Evolutionary conservation across 2,329 filamentous ascomycete species (phyloP).

Genomic region (Cladosporium phlei): DNA sequence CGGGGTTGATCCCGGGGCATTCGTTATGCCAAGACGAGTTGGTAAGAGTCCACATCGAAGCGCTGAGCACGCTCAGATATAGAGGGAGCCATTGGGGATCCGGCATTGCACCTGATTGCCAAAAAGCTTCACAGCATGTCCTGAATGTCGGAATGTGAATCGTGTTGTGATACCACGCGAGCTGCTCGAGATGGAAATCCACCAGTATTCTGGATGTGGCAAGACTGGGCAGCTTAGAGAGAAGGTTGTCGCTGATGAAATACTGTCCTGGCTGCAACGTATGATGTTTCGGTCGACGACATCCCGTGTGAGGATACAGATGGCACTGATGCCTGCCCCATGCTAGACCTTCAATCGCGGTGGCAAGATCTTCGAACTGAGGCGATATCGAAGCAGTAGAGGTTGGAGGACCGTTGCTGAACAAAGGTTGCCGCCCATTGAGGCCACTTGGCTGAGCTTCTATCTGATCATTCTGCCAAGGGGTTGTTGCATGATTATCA

Average conservation of each 20-base stretch:
- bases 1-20: not conserved
- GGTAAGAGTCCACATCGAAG: not conserved
- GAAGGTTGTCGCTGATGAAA: not conserved
- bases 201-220: conserved; percentile 1
- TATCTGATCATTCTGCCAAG: not conserved
- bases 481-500: not conserved
- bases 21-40: not conserved
- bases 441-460: not conserved
- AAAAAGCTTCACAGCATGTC: not conserved
- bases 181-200: conserved; percentile 13
- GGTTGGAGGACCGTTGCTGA: not conserved
- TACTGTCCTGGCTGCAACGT: not conserved
- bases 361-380: not conserved
- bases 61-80: not conserved
- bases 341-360: not conserved
- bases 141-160: conserved; percentile 12
- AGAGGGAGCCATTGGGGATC: not conserved
- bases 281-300: not conserved
- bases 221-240: not conserved
- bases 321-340: not conserved
- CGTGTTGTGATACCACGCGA: conserved; percentile 15
- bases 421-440: not conserved
- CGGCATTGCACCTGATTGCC: not conserved
- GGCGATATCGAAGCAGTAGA: not conserved
- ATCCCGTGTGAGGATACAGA: not conserved